Conservation (phyloP, 2,329 filamentous ascomycete genomes). For the Leptoxyphium fumago region DNA sequence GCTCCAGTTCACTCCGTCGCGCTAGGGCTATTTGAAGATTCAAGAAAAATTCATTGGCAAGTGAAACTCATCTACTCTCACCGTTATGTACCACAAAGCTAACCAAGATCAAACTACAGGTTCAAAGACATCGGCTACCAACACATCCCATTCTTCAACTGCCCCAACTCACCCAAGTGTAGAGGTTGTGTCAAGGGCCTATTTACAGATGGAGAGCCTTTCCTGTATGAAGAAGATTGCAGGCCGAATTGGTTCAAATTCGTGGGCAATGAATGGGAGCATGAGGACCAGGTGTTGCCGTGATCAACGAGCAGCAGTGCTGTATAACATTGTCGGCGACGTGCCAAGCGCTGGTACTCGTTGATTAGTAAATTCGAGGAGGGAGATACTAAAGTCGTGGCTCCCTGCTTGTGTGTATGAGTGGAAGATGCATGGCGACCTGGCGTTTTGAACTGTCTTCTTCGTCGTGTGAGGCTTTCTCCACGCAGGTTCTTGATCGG, state of each 20-base stretch:
- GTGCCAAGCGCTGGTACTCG: too few relatives aligned
- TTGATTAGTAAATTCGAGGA: too few relatives aligned
- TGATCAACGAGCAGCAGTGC: neutral
- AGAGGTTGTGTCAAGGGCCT: conserved; percentile 72
- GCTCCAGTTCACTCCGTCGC: conserved; percentile 93
- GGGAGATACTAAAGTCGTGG: too few relatives aligned
- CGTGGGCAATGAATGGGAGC: conserved; percentile 43
- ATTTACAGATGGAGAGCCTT: conserved; percentile 78
- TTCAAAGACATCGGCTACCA: conserved; percentile 99
- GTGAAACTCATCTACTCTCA: conserved; percentile 20
- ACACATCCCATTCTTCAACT: conserved; percentile 97
- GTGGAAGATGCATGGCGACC: too few relatives aligned
- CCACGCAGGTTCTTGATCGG: too few relatives aligned
- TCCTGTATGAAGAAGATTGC: conserved; percentile 81
- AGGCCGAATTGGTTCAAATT: conserved; percentile 96
- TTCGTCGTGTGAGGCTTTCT: too few relatives aligned
- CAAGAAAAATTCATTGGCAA: conserved; percentile 82
- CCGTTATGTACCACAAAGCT: neutral
- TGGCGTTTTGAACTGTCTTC: too few relatives aligned
- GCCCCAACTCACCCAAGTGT: conserved; percentile 91
- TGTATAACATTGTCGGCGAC: too few relatives aligned
- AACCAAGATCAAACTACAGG: conserved; percentile 36
- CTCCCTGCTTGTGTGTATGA: too few relatives aligned
- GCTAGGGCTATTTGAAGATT: conserved; percentile 80
- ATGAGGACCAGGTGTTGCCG: neutral